Evolutionary conservation across 2,329 filamentous ascomycete species (phyloP), one percentile per base, ranked within the genome.

Genomic region (Lasiodiplodia theobromae): DNA sequence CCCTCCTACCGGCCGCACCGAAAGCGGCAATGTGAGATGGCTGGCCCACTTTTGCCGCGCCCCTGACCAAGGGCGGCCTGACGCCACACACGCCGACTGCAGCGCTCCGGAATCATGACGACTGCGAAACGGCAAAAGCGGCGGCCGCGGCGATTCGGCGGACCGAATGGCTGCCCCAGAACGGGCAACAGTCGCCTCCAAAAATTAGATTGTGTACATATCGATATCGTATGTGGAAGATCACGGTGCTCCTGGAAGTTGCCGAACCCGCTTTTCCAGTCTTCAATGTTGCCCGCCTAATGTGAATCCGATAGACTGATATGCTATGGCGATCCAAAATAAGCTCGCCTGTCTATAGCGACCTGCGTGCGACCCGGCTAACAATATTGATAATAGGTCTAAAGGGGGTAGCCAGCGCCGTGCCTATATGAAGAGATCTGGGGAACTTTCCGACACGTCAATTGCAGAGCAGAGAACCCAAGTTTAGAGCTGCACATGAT

Each of bases 381-480:
- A 64, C 47, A 52, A 37, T 64, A 64, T 64, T 64, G 60, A 64
- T 52, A 34, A 64, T 52, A 52, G 47, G 60, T 52, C 47, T 52
- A 64, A 64, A 47, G 44, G 60, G 60, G 60, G 60, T 53, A 64
- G 37, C 37, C 60, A 64, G 21, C 60, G 60, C 60, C 60, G 60
- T 34, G 38, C 40, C 60, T 52, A 64, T 52, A 64, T 64, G 25
- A 52, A 52, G 47, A 64, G 47, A 64, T 64, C 60, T 64, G 60
- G 60, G 60, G 60, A 64, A 64, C 60, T 52, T 64, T 52, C 60
- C 60, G 47, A 38, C 25, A 58, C 56, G 56, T 44, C 56, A 44
- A 25, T 34, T n/a, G 53, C 28, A 34, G 16, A 34, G 28, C 8
- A 34, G 31, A 31, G 31, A 28, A 31, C 8, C 28, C 25, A 25